Conservation (phyloP, 2,329 filamentous ascomycete species). For the Sporothrix variecibatus region DNA sequence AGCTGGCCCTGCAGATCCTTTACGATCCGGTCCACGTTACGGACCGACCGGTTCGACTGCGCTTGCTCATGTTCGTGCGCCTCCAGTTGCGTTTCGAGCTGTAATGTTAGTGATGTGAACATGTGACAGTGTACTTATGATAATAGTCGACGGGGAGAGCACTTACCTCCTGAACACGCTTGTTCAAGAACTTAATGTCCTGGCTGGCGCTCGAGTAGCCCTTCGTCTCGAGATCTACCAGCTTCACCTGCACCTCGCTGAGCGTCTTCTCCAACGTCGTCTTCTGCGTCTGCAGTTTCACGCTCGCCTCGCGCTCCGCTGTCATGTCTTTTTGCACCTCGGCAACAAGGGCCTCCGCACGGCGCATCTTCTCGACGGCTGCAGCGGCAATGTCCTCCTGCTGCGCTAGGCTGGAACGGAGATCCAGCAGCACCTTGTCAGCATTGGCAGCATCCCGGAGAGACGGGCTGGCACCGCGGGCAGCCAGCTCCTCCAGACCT, state of each 20-base stretch:
- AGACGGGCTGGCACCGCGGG: conserved; percentile 80
- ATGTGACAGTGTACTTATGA: background rate
- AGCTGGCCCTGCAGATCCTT: conserved; percentile 92
- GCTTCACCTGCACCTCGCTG: conserved; percentile 84
- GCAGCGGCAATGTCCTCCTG: conserved; percentile 91
- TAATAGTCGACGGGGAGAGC: conserved; percentile 23
- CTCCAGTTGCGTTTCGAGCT: conserved; percentile 89
- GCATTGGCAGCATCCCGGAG: conserved; percentile 86
- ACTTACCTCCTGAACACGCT: conserved; percentile 89
- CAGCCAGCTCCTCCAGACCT: conserved; percentile 82
- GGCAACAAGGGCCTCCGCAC: conserved; percentile 80
- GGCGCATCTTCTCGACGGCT: conserved; percentile 94
- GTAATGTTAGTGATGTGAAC: conserved; percentile 27
- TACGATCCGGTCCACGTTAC: conserved; percentile 90
- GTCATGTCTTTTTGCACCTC: conserved; percentile 94
- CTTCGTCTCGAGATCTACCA: conserved; percentile 95
- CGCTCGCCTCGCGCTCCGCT: conserved; percentile 78
- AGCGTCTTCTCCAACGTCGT: conserved; percentile 83
- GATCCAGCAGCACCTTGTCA: conserved; percentile 75
- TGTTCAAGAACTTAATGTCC: conserved; percentile 92
- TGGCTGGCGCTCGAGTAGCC: conserved; percentile 92
- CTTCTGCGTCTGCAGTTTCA: conserved; percentile 86
- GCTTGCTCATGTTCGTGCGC: conserved; percentile 76
- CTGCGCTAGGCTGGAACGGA: conserved; percentile 85
- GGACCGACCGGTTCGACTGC: conserved; percentile 81